These are phyloP conservation scores for Hypomontagnella submonticulosa DNA, from an alignment of 495 filamentous ascomycete genomes.

Conservation along the genomic window DNA sequence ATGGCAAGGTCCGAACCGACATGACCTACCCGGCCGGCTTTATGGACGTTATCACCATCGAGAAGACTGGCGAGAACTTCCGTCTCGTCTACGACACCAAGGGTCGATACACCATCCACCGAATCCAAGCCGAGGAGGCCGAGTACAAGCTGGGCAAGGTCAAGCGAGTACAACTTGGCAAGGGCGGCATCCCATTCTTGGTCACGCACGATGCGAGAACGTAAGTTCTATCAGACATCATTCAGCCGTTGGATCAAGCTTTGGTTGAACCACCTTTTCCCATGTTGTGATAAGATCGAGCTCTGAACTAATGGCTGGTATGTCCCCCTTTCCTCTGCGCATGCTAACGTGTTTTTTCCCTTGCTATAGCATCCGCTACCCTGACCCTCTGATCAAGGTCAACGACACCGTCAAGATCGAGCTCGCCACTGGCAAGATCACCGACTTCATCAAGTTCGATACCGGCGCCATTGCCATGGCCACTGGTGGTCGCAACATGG, in stretches of 20 bases:
- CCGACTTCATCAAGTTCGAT: slow-evolving; percentile 96
- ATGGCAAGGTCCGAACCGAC: slow-evolving; percentile 99
- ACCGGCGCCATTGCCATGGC: slow-evolving; percentile 97
- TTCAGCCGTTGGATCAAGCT: slow-evolving; percentile 99
- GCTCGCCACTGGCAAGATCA: slow-evolving; percentile 94
- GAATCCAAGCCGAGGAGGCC: slow-evolving; percentile 96
- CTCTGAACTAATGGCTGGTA: slow-evolving; percentile 60
- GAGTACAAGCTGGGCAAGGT: slow-evolving; percentile 99
- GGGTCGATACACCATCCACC: slow-evolving; percentile 99
- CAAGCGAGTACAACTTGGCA: slow-evolving; percentile 98
- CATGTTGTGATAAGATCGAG: slow-evolving; percentile 44
- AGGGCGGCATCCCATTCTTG: slow-evolving; percentile 99
- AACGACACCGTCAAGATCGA: slow-evolving; percentile 99
- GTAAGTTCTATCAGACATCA: slow-evolving; percentile 94
- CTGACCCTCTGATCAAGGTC: slow-evolving; percentile 96
- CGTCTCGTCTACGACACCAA: slow-evolving; percentile 99
- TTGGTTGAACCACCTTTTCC: slow-evolving; percentile 72
- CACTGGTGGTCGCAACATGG: slow-evolving; percentile 99
- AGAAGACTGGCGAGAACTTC: slow-evolving; percentile 99
- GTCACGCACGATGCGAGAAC: slow-evolving; percentile 99
- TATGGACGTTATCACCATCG: slow-evolving; percentile 99
- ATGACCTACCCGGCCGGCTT: slow-evolving; percentile 96
- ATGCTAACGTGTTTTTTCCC: slow-evolving; percentile 56
- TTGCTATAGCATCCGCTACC: slow-evolving; percentile 89
- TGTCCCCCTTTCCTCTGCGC: slow-evolving; percentile 46